A percentile compares a stretch with the other conserved stretches of the same genome.
Conservation (phyloP, 352 stramenopile genomes). For the Labyrinthula sp. region DNA sequence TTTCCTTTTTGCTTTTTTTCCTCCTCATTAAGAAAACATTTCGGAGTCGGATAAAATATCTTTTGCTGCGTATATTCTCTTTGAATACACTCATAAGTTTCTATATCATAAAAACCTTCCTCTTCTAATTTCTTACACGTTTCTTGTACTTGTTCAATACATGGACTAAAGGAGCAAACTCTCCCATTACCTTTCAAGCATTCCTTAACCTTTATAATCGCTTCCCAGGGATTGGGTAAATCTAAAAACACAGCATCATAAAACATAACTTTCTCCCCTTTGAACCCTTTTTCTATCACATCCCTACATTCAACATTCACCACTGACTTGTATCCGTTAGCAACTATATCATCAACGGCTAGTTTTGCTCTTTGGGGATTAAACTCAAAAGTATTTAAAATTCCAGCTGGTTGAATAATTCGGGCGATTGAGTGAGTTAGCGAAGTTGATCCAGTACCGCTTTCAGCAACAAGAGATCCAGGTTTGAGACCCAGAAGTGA, state of each 20-base stretch:
- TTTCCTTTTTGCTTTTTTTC: slow-evolving; percentile 5
- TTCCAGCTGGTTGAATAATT: slow-evolving; percentile 56
- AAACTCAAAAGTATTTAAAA: slow-evolving; percentile 94
- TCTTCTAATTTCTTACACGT: slow-evolving; percentile 48
- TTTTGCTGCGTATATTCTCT: slow-evolving; percentile 11
- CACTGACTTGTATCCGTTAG: slow-evolving; percentile 63
- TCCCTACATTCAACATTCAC: slow-evolving; percentile 77
- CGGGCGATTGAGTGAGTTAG: slow-evolving; percentile 59
- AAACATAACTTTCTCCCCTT: slow-evolving; percentile 22
- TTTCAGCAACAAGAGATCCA: slow-evolving; percentile 28
- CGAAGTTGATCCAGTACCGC: slow-evolving; percentile 54
- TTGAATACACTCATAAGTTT: slow-evolving; percentile 33
- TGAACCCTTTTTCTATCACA: slow-evolving; percentile 63
- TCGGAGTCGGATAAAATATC: not conserved
- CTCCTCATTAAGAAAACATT: slow-evolving; percentile 11
- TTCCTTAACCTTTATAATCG: slow-evolving; percentile 52
- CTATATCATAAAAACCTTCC: slow-evolving; percentile 46
- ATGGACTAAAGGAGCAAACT: slow-evolving; percentile 90
- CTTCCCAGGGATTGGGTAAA: slow-evolving; percentile 78
- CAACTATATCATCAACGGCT: slow-evolving; percentile 71
- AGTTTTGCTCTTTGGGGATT: slow-evolving; percentile 71
- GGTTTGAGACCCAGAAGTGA: slow-evolving; percentile 16
- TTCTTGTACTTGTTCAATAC: slow-evolving; percentile 93
- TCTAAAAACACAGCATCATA: slow-evolving; percentile 88
- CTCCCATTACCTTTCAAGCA: slow-evolving; percentile 68